Percentiles rank a stretch among this genome's conserved stretches.
Evolutionary conservation across 352 stramenopile species (phyloP).

Genomic region (Globisporangium iwayamae): DNA sequence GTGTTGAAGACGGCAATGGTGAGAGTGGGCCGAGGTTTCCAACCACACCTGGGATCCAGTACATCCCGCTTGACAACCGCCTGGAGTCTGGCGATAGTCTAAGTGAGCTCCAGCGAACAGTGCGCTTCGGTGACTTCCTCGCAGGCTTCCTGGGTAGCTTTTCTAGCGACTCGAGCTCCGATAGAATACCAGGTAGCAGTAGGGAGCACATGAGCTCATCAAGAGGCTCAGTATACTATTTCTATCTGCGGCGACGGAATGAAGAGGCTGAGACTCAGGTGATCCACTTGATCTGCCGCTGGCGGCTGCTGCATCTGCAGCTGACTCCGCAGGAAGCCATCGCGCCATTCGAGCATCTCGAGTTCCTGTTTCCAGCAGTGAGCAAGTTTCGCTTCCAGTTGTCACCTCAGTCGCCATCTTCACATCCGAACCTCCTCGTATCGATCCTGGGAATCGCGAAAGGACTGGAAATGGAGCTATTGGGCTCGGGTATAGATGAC

Average conservation of each 20-base stretch:
- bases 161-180: neutral
- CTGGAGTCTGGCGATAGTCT: slow-evolving; percentile 5
- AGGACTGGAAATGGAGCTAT: slow-evolving; percentile 15
- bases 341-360: slow-evolving; percentile 51
- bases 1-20: neutral
- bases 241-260: slow-evolving; percentile 38
- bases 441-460: slow-evolving; percentile 23
- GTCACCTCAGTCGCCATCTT: neutral
- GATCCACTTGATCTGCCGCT: slow-evolving; percentile 59
- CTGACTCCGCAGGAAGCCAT: slow-evolving; percentile 40
- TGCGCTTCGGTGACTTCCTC: slow-evolving; percentile 56
- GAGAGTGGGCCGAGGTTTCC: slow-evolving; percentile 18
- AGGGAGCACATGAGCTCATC: neutral
- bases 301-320: slow-evolving; percentile 50
- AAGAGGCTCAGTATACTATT: slow-evolving; percentile 33
- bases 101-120: slow-evolving; percentile 29
- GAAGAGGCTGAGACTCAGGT: slow-evolving; percentile 33
- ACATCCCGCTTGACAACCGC: slow-evolving; percentile 41
- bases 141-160: slow-evolving; percentile 16
- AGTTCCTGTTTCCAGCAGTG: slow-evolving; percentile 32
- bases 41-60: slow-evolving; percentile 34
- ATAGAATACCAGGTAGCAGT: neutral
- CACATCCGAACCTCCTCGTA: neutral
- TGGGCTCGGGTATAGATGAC: slow-evolving; percentile 10
- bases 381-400: neutral